Base-by-base conservation (phyloP, 2,329 filamentous ascomycete species). In the Aspergillus pseudoviridinutans region DNA sequence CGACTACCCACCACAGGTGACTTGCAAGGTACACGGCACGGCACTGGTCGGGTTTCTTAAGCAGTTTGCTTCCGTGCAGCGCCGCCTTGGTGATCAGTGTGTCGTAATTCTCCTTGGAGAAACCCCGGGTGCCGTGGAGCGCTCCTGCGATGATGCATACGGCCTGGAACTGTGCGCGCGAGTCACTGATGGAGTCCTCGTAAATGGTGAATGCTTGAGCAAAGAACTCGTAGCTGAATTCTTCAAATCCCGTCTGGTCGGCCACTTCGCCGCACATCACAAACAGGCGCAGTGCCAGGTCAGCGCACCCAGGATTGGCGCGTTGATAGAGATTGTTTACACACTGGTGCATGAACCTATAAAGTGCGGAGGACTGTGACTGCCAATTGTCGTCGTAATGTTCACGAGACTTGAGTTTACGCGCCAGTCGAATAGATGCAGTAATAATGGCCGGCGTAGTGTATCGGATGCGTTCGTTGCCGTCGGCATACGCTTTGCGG, bases 161-260 rank as follows among this genome's bases (percentile, higher is more conserved):
- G 1, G 94, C 93, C 77, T 99, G 94, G 80, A 97, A 99, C 73
- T 99, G 94, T 14, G 92, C 93, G 73, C 95, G 88, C 17, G 92
- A 96, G 73, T 99, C 95, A 60, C 91, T 94, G 62, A 99, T 90
- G 0, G 91, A 89, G 74, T 99, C 94, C 72, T 99, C 94, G 71
- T 99, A 99, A 8, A 97, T 91, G 0, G 93, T 97, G 68, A 99
- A 99, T 0, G 94, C 93, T 74, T 99, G 94, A 0, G 94, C 94
- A 67, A 97, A 97, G 79, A 95, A 99, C 71, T 99, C 94, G 73
- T 99, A 99, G 10, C 92, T 90, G 46, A 96, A 91, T 76, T 99
- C 94, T 72, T 99, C 93, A 65, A 96, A 95, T 2, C 89, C 90
- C 10, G 87, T 91, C 74, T 94, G 88, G 67, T 97, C 92, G 10